Base-by-base conservation (phyloP, 208 protist species). In the Chromosphaera perkinsii region DNA sequence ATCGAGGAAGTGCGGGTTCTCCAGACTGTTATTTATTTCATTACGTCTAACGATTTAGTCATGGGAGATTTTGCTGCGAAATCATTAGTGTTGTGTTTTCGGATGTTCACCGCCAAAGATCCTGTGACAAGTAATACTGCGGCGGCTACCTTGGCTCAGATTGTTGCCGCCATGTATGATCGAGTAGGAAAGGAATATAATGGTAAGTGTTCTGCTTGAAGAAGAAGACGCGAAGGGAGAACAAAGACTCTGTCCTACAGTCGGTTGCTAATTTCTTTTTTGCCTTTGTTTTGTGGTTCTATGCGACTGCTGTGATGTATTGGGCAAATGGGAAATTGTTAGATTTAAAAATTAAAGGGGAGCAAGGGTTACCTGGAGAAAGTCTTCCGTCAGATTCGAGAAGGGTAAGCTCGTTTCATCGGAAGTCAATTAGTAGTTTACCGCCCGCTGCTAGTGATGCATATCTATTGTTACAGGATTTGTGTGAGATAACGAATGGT, bases 401-500 rank as follows among this genome's bases (percentile, higher is more conserved):
- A 63, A 32, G 12, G 10, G 24, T 9, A 63, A 7, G 36, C 57
- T n/a, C 42, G 37, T 9, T 54, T 10, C 14, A 27, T 4, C 57
- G 5, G 43, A 26, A n/a, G 0, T 33, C 42, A 12, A 57, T 52
- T 14, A 48, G 17, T 20, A 20, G 42, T 48, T 29, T 56, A 7
- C 10, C 7, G 20, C 57, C 57, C 2, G 45, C 12, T 63, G 56
- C 67, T 9, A 32, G 29, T 12, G 57, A 73, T 55, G 67, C 57
- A 39, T 73, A 55, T 47, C 57, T 73, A 3, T 63, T 66, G 0
- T 62, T 65, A n/a, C 67, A 72, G 51, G 69, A 75, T 39, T 40
- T 75, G 10, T 75, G 55, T 40, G 60, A 59, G 5, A 64, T 75
- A 27, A 60, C 60, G n/a, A 75, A 75, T 48, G 69, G 60, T 1